These are phyloP conservation scores for Chlamydomonas eustigma DNA, from an alignment of 139 green algal species.

Conservation along the genomic window DNA sequence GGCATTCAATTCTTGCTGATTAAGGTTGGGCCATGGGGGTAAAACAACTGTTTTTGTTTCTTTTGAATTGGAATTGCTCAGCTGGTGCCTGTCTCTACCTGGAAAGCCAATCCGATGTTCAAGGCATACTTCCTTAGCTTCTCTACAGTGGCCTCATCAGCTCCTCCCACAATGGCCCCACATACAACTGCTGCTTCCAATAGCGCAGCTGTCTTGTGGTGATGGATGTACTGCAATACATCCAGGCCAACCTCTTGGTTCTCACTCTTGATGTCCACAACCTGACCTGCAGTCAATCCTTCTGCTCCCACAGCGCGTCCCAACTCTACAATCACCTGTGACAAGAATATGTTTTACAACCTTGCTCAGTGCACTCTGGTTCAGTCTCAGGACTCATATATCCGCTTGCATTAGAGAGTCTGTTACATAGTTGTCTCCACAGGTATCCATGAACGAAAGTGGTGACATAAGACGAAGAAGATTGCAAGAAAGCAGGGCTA, in stretches of 20 bases:
- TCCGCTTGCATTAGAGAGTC: too few species aligned
- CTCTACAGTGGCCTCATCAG: slow-evolving; percentile 80
- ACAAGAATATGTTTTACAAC: too few species aligned
- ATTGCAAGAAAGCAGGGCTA: background rate
- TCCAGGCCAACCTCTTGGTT: slow-evolving; percentile 34
- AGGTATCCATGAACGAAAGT: too few species aligned
- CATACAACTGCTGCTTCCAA: slow-evolving; percentile 92
- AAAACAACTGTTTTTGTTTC: too few species aligned
- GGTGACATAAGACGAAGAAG: too few species aligned
- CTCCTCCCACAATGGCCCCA: slow-evolving; percentile 83
- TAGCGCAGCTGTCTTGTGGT: slow-evolving; percentile 97
- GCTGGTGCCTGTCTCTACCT: slow-evolving; percentile 72
- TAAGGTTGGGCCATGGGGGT: too few species aligned
- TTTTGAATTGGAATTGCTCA: too few species aligned
- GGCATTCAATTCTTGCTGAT: too few species aligned
- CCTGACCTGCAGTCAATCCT: slow-evolving; percentile 94
- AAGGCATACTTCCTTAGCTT: slow-evolving; percentile 87
- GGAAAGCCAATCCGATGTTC: slow-evolving; percentile 96
- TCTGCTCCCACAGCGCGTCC: slow-evolving; percentile 82
- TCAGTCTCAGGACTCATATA: too few species aligned
- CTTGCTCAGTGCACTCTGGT: too few species aligned
- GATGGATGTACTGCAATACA: slow-evolving; percentile 93
- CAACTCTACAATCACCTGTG: slow-evolving; percentile 78
- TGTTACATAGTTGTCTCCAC: too few species aligned
- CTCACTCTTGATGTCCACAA: slow-evolving; percentile 94